Conservation (phyloP, 75 land plant genomes). For the Pinus albicaulis region DNA sequence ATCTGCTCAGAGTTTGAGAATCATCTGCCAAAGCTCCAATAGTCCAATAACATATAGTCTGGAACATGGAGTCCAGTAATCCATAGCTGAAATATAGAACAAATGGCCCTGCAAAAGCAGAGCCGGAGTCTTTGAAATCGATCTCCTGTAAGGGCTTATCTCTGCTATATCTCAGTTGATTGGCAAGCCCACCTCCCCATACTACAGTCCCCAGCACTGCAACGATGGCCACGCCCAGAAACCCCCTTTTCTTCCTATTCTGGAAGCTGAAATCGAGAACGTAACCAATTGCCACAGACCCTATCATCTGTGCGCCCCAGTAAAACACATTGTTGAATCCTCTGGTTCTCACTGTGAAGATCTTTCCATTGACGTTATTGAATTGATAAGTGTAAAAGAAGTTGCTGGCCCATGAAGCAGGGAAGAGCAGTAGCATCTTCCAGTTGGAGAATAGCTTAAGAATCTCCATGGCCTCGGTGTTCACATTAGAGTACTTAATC, state of each 20-base stretch:
- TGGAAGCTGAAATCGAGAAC: constrained; percentile 61
- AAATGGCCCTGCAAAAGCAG: constrained; percentile 72
- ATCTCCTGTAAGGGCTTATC: constrained; percentile 52
- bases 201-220: constrained; percentile 50
- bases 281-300: constrained; percentile 65
- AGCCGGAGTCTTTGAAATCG: constrained; percentile 56
- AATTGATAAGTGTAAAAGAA: constrained; percentile 93
- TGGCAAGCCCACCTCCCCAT: constrained; percentile 86
- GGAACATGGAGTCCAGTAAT: constrained; percentile 86
- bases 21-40: constrained; percentile 84
- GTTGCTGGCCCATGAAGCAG: constrained; percentile 82
- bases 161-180: constrained; percentile 48
- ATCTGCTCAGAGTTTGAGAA: constrained; percentile 74
- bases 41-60: constrained; percentile 86
- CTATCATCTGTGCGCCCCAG: constrained; percentile 89
- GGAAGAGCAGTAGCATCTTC: constrained; percentile 71
- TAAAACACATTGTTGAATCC: constrained; percentile 85
- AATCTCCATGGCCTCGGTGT: constrained; percentile 55
- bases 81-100: constrained; percentile 77
- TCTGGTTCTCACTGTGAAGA: constrained; percentile 65
- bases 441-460: constrained; percentile 64
- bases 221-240: constrained; percentile 54
- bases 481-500: no score
- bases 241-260: constrained; percentile 63
- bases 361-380: constrained; percentile 60